These are phyloP conservation scores for Cudoniella acicularis DNA, from an alignment of 495 filamentous ascomycete genomes.

Conservation along the genomic window DNA sequence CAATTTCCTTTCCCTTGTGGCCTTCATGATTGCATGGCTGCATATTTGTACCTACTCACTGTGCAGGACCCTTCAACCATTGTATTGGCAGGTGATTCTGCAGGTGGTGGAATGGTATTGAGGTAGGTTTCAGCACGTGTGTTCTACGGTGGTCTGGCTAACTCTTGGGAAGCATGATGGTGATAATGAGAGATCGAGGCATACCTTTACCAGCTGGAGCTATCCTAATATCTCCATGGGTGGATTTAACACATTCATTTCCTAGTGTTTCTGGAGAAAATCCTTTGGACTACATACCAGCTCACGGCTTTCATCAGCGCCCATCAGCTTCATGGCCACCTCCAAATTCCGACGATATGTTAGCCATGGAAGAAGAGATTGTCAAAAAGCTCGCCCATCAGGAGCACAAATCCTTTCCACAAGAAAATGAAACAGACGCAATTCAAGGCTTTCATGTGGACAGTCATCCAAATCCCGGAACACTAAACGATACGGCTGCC, in stretches of 20 bases:
- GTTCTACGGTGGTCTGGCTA: constrained; percentile 11
- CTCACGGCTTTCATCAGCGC: constrained; percentile 79
- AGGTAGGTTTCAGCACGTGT: constrained; percentile 35
- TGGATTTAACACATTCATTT: constrained; percentile 90
- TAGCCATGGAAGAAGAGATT: constrained; percentile 22
- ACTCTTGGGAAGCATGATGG: constrained; percentile 53
- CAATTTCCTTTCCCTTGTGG: constrained; percentile 96
- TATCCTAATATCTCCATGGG: constrained; percentile 90
- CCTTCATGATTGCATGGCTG: constrained; percentile 79
- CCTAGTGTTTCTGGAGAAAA: constrained; percentile 75
- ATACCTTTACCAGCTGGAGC: constrained; percentile 83
- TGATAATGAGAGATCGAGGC: constrained; percentile 75
- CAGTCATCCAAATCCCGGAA: constrained; percentile 7
- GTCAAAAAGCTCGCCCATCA: constrained; percentile 17
- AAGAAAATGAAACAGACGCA: constrained; percentile 24
- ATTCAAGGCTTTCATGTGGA: constrained; percentile 25
- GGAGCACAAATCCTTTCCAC: constrained; percentile 3
- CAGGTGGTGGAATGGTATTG: constrained; percentile 83
- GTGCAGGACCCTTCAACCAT: constrained; percentile 73
- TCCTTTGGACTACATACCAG: constrained; percentile 80
- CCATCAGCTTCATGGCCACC: constrained; percentile 90
- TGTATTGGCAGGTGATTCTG: constrained; percentile 81
- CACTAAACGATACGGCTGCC: constrained; percentile 17
- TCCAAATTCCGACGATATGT: constrained; percentile 59
- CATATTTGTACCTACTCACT: constrained; percentile 77